phyloP scores from a whole-genome alignment of 2,329 filamentous ascomycete genomes.

The Sclerotinia glacialis region DNA sequence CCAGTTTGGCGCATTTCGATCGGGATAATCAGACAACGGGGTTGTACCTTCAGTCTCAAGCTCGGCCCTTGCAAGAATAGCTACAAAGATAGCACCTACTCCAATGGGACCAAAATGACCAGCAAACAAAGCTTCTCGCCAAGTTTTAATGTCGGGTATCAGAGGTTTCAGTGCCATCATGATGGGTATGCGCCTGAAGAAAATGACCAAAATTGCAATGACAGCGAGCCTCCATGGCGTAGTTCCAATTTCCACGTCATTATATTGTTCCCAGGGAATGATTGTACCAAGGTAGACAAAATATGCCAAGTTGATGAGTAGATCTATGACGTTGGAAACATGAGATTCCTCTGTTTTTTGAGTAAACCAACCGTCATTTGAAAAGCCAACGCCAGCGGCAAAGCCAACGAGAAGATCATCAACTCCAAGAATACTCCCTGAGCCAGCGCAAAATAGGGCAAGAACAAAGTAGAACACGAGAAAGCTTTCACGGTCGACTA shows the following conservation, averaged over 20 bases:
- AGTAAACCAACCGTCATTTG: slow-evolving; percentile 98
- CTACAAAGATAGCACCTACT: slow-evolving; percentile 93
- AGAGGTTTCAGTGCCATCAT: slow-evolving; percentile 89
- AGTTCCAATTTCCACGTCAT: slow-evolving; percentile 69
- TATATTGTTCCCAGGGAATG: slow-evolving; percentile 93
- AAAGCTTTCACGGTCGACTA: slow-evolving; percentile 96
- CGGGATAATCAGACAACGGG: slow-evolving; percentile 63
- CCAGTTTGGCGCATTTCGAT: slow-evolving; percentile 53
- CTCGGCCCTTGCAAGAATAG: slow-evolving; percentile 90
- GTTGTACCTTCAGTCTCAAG: slow-evolving; percentile 72
- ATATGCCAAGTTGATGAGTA: slow-evolving; percentile 94
- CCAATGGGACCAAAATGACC: slow-evolving; percentile 98
- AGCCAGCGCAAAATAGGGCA: slow-evolving; percentile 88
- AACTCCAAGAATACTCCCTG: slow-evolving; percentile 83
- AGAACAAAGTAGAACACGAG: slow-evolving; percentile 98
- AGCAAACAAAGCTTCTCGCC: slow-evolving; percentile 94
- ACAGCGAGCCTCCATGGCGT: slow-evolving; percentile 89
- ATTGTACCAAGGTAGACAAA: slow-evolving; percentile 98
- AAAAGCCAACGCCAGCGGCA: slow-evolving; percentile 94
- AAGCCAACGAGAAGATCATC: slow-evolving; percentile 96
- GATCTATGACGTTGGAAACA: slow-evolving; percentile 97
- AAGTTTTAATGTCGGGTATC: slow-evolving; percentile 96
- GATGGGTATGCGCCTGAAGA: slow-evolving; percentile 93
- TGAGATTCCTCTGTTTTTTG: slow-evolving; percentile 98
- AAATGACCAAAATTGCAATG: slow-evolving; percentile 86